phyloP scores from a whole-genome alignment of 345 rosid species.

The Trapa incisa region DNA sequence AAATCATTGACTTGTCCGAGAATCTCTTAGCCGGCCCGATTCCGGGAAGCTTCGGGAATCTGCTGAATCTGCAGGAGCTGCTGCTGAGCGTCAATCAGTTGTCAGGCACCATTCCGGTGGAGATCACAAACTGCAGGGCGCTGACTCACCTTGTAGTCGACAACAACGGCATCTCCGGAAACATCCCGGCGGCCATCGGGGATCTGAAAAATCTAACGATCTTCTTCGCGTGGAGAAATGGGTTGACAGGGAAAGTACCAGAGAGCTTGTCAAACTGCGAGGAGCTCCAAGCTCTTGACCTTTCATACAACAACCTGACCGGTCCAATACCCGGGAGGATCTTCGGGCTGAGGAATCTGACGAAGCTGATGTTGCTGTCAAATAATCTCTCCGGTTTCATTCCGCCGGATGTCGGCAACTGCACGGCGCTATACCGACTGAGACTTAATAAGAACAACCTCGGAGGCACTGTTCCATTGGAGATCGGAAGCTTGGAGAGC shows the following conservation, averaged over 20 bases:
- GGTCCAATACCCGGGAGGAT: slow-evolving; percentile 63
- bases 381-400: slow-evolving; percentile 64
- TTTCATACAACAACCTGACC: slow-evolving; percentile 67
- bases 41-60: slow-evolving; percentile 28
- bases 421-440: slow-evolving; percentile 53
- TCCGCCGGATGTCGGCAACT: slow-evolving; percentile 78
- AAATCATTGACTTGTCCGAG: slow-evolving; percentile 28
- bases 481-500: slow-evolving; percentile 47
- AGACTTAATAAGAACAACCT: slow-evolving; percentile 58
- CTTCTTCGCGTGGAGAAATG: slow-evolving; percentile 88
- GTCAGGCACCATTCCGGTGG: slow-evolving; percentile 26
- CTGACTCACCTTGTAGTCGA: slow-evolving; percentile 52
- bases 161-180: slow-evolving; percentile 65
- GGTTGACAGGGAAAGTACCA: slow-evolving; percentile 62
- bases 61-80: slow-evolving; percentile 30
- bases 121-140: slow-evolving; percentile 25
- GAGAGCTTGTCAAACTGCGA: slow-evolving; percentile 52
- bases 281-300: slow-evolving; percentile 81
- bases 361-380: slow-evolving; percentile 67
- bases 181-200: slow-evolving; percentile 57
- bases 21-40: slow-evolving; percentile 29
- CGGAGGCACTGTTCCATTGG: slow-evolving; percentile 61
- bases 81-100: slow-evolving; percentile 34
- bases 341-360: slow-evolving; percentile 57
- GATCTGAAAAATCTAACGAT: slow-evolving; percentile 55